Evolutionary conservation across 164 flowering plant species (phyloP).

Genomic region (Akebia trifoliata): DNA sequence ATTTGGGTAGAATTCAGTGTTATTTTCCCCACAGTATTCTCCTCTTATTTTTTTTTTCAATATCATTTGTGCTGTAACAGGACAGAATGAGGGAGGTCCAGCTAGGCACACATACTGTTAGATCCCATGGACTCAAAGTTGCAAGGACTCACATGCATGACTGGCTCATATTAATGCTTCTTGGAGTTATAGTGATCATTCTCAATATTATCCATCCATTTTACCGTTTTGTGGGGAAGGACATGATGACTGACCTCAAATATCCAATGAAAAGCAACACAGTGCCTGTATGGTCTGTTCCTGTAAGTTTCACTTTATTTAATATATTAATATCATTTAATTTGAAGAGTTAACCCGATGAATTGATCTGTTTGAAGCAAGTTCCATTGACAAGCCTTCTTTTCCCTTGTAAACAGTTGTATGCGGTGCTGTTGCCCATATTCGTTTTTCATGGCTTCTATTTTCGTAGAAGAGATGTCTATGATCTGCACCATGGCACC

Average conservation of each 20-base stretch:
- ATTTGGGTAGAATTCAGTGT: not conserved
- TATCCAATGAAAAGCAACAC: conserved; percentile 71
- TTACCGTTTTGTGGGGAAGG: conserved; percentile 71
- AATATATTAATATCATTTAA: not conserved
- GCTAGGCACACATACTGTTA: conserved; percentile 32
- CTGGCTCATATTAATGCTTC: conserved; percentile 72
- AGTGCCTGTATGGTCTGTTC: conserved; percentile 81
- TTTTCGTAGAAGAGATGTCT: conserved; percentile 54
- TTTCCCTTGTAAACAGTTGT: conserved; percentile 24
- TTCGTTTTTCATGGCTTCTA: conserved; percentile 39
- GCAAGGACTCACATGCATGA: conserved; percentile 60
- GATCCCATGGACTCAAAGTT: conserved; percentile 48
- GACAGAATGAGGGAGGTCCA: conserved; percentile 31
- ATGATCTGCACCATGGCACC: conserved; percentile 75
- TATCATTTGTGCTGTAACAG: conserved; percentile 10
- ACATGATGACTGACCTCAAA: conserved; percentile 74
- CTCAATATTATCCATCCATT: conserved; percentile 61
- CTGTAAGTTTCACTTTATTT: conserved; percentile 46
- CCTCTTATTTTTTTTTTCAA: not conserved
- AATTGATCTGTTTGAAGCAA: not conserved
- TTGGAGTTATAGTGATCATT: conserved; percentile 42
- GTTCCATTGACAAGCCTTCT: not conserved
- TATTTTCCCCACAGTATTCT: not conserved
- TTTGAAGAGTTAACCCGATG: not conserved
- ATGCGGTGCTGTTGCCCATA: conserved; percentile 54